Conservation (phyloP, 441 rosid genomes). For the Mallotus japonicus region DNA sequence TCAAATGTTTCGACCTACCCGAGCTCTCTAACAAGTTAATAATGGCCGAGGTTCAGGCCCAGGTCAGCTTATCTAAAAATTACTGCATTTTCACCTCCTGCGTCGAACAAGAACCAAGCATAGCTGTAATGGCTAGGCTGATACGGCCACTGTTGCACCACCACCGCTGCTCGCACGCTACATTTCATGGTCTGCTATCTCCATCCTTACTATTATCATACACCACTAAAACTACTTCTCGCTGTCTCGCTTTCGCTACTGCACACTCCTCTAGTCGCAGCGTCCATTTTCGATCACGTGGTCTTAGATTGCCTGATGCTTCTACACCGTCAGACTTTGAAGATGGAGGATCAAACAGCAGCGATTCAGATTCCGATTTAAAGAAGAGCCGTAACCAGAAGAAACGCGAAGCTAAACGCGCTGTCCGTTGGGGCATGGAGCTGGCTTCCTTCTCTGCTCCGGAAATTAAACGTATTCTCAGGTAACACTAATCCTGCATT, state of each 20-base stretch:
- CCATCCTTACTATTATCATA: constrained; percentile 26
- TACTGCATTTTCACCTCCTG: not conserved
- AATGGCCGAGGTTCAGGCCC: not conserved
- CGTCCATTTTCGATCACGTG: constrained; percentile 32
- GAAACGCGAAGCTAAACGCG: constrained; percentile 85
- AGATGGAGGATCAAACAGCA: constrained; percentile 32
- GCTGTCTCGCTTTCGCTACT: constrained; percentile 26
- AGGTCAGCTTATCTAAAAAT: not conserved
- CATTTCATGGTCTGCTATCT: constrained; percentile 25
- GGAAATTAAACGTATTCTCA: constrained; percentile 64
- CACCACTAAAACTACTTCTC: constrained; percentile 6
- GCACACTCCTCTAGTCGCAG: constrained; percentile 32
- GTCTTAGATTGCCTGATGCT: constrained; percentile 31
- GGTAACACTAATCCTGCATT: constrained; percentile 27
- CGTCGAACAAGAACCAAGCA: not conserved
- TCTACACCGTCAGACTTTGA: constrained; percentile 29
- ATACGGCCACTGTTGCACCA: constrained; percentile 47
- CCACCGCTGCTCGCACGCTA: constrained; percentile 13
- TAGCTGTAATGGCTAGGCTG: constrained; percentile 40
- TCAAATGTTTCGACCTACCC: too few relatives aligned
- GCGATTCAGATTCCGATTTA: constrained; percentile 47
- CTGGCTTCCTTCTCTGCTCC: constrained; percentile 63
- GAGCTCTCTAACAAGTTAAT: not conserved
- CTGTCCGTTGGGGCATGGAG: constrained; percentile 79
- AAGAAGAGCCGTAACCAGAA: constrained; percentile 71